Evolutionary conservation across 441 rosid genomes (phyloP).

Genomic region (Brassica hybrid): DNA sequence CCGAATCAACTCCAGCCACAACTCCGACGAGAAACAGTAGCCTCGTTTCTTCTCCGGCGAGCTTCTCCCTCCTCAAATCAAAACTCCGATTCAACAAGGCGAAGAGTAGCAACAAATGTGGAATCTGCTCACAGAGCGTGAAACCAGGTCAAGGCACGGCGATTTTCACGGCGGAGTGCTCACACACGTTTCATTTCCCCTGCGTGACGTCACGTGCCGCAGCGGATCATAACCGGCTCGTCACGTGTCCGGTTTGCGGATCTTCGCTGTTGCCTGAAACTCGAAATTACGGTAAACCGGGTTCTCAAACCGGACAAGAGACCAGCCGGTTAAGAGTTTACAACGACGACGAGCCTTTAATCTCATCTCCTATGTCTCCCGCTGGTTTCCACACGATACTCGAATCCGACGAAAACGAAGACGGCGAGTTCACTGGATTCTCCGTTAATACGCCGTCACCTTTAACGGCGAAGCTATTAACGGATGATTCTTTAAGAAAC

Average conservation of each 20-base stretch:
- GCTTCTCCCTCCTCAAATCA: constrained; percentile 72
- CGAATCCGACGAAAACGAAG: constrained; percentile 76
- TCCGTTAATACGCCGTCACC: constrained; percentile 44
- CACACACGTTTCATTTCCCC: constrained; percentile 79
- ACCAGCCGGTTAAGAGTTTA: constrained; percentile 55
- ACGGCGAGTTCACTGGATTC: constrained; percentile 62
- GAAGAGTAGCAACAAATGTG: constrained; percentile 61
- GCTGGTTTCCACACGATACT: constrained; percentile 77
- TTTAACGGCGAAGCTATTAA: constrained; percentile 27
- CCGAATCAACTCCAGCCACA: constrained; percentile 22
- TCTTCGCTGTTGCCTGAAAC: constrained; percentile 52
- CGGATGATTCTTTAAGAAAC: constrained; percentile 32
- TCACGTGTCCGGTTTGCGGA: constrained; percentile 69
- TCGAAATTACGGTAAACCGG: constrained; percentile 26
- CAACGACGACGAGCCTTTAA: constrained; percentile 82
- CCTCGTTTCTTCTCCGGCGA: constrained; percentile 60
- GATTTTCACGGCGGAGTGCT: constrained; percentile 92
- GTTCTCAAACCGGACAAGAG: constrained; percentile 27
- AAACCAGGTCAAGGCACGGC: constrained; percentile 80
- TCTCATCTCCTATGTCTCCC: constrained; percentile 56
- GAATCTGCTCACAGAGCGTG: constrained; percentile 69
- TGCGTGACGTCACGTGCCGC: constrained; percentile 63
- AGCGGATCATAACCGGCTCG: constrained; percentile 40
- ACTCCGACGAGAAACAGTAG: constrained; percentile 37
- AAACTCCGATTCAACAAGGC: constrained; percentile 71